Conservation (phyloP, 2,329 filamentous ascomycete species). For the Fusarium algeriense region DNA sequence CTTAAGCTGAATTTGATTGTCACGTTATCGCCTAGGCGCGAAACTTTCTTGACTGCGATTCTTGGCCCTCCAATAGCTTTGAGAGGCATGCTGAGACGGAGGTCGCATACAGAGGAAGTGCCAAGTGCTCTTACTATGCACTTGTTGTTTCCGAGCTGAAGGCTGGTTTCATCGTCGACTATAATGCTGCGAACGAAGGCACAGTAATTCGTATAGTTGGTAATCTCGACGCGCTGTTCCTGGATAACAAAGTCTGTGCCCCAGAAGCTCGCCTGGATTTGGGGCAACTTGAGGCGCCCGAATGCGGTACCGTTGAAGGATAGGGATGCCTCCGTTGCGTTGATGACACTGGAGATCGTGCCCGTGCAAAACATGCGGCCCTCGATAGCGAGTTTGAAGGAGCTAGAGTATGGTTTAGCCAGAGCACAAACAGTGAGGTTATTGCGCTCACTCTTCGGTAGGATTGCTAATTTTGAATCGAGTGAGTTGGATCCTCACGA, state of each 20-base stretch:
- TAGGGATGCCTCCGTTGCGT: slow-evolving; percentile 48
- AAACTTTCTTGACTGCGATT: slow-evolving; percentile 40
- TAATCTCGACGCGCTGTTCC: slow-evolving; percentile 48
- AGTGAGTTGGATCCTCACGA: slow-evolving; percentile 47
- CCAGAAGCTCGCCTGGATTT: slow-evolving; percentile 46
- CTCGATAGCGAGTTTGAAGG: slow-evolving; percentile 49
- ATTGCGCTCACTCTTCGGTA: slow-evolving; percentile 47
- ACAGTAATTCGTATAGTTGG: slow-evolving; percentile 46
- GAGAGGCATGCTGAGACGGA: slow-evolving; percentile 46
- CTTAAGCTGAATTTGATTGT: slow-evolving; percentile 41
- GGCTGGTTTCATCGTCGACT: slow-evolving; percentile 44
- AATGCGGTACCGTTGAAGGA: slow-evolving; percentile 48
- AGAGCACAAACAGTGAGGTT: neutral
- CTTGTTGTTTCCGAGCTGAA: slow-evolving; percentile 48
- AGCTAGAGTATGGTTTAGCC: slow-evolving; percentile 37
- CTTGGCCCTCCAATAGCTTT: slow-evolving; percentile 45
- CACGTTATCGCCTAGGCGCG: slow-evolving; percentile 33
- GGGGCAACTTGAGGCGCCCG: slow-evolving; percentile 49
- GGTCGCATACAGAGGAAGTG: slow-evolving; percentile 32
- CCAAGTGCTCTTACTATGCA: slow-evolving; percentile 48
- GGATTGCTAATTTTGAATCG: slow-evolving; percentile 49
- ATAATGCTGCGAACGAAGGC: slow-evolving; percentile 51
- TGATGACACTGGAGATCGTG: slow-evolving; percentile 48
- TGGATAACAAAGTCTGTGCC: slow-evolving; percentile 45
- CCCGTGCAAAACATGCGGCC: slow-evolving; percentile 49